These are phyloP conservation scores for Musa schizocarpa DNA, from an alignment of 176 grass and related monocot species.

Conservation along the genomic window DNA sequence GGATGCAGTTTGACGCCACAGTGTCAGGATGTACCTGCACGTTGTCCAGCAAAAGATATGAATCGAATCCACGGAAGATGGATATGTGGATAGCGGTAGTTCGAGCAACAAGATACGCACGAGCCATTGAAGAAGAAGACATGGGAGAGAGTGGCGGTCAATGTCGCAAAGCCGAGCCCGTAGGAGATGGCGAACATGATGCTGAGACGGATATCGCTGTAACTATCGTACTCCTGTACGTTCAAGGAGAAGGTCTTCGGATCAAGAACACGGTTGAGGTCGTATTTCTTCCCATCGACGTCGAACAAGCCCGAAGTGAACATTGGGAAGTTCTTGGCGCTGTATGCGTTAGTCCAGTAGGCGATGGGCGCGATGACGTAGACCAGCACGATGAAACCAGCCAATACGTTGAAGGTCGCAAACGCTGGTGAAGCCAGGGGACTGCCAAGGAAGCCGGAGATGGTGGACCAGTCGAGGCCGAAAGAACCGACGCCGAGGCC, in stretches of 20 bases:
- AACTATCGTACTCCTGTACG: slow-evolving; percentile 37
- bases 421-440: slow-evolving; percentile 66
- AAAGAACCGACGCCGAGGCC: slow-evolving; percentile 69
- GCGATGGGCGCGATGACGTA: slow-evolving; percentile 47
- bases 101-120: slow-evolving; percentile 3
- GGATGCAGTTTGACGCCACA: slow-evolving; percentile 49
- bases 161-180: not conserved
- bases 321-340: slow-evolving; percentile 39
- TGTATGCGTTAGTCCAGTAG: slow-evolving; percentile 57
- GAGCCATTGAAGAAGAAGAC: slow-evolving; percentile 23
- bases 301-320: slow-evolving; percentile 51
- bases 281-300: slow-evolving; percentile 40
- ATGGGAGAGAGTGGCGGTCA: slow-evolving; percentile 7
- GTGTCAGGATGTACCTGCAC: not conserved
- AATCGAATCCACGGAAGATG: not conserved
- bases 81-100: not conserved
- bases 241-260: slow-evolving; percentile 43
- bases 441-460: slow-evolving; percentile 49
- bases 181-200: not conserved
- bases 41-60: too few species aligned
- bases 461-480: slow-evolving; percentile 58
- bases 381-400: slow-evolving; percentile 46
- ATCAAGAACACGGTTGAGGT: slow-evolving; percentile 48
- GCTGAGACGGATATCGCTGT: slow-evolving; percentile 36
- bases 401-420: slow-evolving; percentile 57